These are phyloP conservation scores for Oryza glaberrima DNA, from an alignment of 176 grass and related monocot species.

Conservation along the genomic window DNA sequence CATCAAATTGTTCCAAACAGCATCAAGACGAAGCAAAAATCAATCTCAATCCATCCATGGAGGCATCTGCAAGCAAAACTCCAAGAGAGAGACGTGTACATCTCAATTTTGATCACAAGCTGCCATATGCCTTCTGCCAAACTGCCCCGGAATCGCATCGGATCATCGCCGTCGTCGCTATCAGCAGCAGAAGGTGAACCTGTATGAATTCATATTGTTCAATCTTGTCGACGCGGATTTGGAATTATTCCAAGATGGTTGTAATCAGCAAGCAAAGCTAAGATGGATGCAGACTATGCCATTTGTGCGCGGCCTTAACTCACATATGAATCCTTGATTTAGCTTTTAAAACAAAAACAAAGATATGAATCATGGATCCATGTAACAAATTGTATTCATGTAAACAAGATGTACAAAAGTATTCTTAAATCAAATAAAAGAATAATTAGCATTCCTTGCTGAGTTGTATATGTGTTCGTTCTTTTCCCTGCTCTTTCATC, in stretches of 20 bases:
- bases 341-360: too few species aligned
- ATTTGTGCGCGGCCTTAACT: neutral
- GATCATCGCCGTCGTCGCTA: neutral
- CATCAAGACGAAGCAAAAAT: constrained; percentile 25
- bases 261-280: neutral
- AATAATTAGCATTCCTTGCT: constrained; percentile 1
- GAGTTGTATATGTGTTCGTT: constrained; percentile 11
- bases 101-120: neutral
- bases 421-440: constrained; percentile 29
- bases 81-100: neutral
- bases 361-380: neutral
- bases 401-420: constrained; percentile 35
- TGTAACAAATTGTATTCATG: neutral
- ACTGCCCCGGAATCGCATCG: neutral
- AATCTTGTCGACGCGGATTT: neutral
- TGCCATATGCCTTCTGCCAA: neutral
- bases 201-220: neutral
- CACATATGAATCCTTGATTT: constrained; percentile 9
- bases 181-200: neutral
- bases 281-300: neutral
- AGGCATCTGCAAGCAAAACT: neutral
- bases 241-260: neutral
- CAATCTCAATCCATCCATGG: neutral
- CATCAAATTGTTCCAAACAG: neutral
- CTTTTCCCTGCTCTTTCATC: neutral